These are phyloP conservation scores for Clitocybe nebularis DNA, from an alignment of 1,284 basidiomycete genomes.

Conservation along the genomic window DNA sequence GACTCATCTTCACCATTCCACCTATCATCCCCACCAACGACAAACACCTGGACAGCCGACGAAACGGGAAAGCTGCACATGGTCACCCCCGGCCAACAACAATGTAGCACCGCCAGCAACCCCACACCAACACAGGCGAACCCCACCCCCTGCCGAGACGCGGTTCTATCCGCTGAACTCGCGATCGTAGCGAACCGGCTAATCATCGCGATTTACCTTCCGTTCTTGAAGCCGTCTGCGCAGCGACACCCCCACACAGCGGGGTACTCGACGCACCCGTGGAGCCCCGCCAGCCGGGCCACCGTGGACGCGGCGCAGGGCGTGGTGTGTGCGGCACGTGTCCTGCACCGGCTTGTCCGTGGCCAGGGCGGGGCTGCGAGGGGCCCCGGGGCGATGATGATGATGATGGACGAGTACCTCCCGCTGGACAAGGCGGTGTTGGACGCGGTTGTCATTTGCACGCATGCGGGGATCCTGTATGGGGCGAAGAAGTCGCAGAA, in stretches of 20 bases:
- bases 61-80: too few species aligned
- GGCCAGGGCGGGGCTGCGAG: background rate
- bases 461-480: slow-evolving; percentile 52
- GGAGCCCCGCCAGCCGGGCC: slow-evolving; percentile 43
- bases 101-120: too few species aligned
- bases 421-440: slow-evolving; percentile 56
- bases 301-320: slow-evolving; percentile 58
- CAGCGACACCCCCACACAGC: slow-evolving; percentile 8
- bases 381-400: slow-evolving; percentile 14
- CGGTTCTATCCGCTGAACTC: slow-evolving; percentile 44
- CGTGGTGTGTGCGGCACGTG: slow-evolving; percentile 47
- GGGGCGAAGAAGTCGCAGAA: slow-evolving; percentile 37
- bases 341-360: slow-evolving; percentile 36
- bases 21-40: background rate
- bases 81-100: slow-evolving; percentile 5
- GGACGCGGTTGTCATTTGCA: slow-evolving; percentile 59
- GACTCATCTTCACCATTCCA: background rate
- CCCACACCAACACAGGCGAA: background rate
- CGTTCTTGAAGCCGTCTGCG: slow-evolving; percentile 45
- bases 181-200: slow-evolving; percentile 55
- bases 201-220: slow-evolving; percentile 62
- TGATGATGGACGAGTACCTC: slow-evolving; percentile 51
- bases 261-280: slow-evolving; percentile 17
- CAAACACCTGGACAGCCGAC: background rate
- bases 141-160: slow-evolving; percentile 37